Conservation (phyloP, 176 grass and related monocot species). For the Musa troglodytarum region DNA sequence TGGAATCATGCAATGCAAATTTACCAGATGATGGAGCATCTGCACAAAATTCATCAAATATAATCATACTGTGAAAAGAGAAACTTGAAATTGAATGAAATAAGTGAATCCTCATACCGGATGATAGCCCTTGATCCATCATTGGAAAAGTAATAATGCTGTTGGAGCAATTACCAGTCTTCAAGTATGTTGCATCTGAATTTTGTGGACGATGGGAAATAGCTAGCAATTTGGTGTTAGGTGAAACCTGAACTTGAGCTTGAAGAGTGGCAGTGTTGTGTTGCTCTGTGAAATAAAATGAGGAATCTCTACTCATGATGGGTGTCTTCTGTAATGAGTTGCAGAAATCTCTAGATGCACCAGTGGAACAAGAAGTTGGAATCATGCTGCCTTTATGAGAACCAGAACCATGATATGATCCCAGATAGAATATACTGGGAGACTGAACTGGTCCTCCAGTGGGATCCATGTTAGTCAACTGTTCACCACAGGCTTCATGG, state of each 20-base stretch:
- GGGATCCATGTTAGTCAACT: neutral
- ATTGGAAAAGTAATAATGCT: constrained; percentile 29
- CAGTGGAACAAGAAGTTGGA: constrained; percentile 30
- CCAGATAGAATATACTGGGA: neutral
- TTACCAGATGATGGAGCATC: constrained; percentile 2
- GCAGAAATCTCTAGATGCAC: constrained; percentile 28
- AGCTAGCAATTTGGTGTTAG: constrained; percentile 22
- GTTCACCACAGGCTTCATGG: neutral
- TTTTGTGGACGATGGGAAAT: constrained; percentile 17
- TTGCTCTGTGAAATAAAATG: constrained; percentile 12
- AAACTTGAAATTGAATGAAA: neutral
- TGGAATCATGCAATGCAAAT: constrained; percentile 5
- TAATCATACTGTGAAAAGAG: constrained; percentile 11
- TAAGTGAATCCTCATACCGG: neutral
- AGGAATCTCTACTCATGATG: constrained; percentile 13
- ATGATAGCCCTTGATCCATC: constrained; percentile 28
- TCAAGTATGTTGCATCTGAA: constrained; percentile 1
- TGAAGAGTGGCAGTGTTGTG: constrained; percentile 15
- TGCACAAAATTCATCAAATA: constrained; percentile 3
- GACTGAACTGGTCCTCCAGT: neutral
- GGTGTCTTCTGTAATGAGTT: constrained; percentile 15
- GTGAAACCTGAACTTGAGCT: constrained; percentile 15
- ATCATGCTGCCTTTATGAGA: neutral
- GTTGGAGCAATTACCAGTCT: neutral
- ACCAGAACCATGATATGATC: neutral